Percentiles rank a stretch among this genome's conserved stretches.
Evolutionary conservation across 805 yeast species (phyloP).

Genomic region (Kodamaea lidongshanica): DNA sequence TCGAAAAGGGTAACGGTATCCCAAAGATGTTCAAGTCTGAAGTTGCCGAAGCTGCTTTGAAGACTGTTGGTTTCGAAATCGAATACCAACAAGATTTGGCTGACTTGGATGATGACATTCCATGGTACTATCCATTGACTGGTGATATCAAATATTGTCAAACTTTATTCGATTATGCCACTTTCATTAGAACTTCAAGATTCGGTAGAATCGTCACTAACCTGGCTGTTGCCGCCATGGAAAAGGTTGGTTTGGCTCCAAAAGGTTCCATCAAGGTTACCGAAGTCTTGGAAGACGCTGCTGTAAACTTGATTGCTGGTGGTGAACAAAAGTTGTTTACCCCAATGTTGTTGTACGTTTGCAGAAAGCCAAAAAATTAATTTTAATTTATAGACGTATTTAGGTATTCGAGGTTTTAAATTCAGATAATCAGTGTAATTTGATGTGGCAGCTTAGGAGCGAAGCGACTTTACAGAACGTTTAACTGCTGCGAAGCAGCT

Average conservation of each 20-base stretch:
- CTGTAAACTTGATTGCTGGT: constrained; percentile 89
- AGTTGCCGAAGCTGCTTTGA: constrained; percentile 84
- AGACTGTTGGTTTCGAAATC: constrained; percentile 81
- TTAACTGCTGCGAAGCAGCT: no score
- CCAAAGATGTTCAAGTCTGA: constrained; percentile 88
- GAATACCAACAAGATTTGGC: constrained; percentile 77
- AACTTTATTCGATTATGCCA: constrained; percentile 66
- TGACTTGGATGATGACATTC: constrained; percentile 70
- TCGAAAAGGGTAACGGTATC: constrained; percentile 97
- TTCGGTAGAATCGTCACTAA: constrained; percentile 86
- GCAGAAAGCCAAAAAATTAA: constrained; percentile 72
- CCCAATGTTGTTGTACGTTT: constrained; percentile 94
- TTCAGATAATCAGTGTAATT: no score
- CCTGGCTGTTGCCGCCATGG: constrained; percentile 72
- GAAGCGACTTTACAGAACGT: no score
- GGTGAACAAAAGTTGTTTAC: constrained; percentile 87
- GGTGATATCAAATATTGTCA: constrained; percentile 92
- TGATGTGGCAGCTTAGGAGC: no score
- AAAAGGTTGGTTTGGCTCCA: constrained; percentile 83
- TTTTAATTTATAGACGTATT: no score
- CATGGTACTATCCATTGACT: constrained; percentile 96
- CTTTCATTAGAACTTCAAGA: constrained; percentile 81
- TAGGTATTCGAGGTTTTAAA: no score
- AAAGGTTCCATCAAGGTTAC: constrained; percentile 86
- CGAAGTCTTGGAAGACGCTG: constrained; percentile 92